phyloP scores from a whole-genome alignment of 2,329 filamentous ascomycete genomes.

The Microcyclospora pomicola region DNA sequence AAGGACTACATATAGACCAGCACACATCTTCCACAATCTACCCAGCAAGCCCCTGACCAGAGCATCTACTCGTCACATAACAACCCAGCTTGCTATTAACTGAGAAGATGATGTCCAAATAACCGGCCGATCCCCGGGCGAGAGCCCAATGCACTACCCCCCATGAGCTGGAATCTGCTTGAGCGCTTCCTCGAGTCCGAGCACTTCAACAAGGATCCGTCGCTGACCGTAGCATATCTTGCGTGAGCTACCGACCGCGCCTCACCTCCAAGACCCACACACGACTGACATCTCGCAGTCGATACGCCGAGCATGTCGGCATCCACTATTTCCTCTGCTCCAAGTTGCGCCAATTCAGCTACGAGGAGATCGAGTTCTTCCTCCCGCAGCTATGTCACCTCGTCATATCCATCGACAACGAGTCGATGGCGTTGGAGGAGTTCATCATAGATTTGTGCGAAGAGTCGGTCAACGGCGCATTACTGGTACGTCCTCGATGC shows the following conservation, averaged over 20 bases:
- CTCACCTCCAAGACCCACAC: neutral
- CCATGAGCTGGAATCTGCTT: constrained; percentile 64
- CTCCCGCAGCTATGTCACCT: constrained; percentile 74
- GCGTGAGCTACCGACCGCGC: constrained; percentile 45
- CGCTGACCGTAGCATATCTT: constrained; percentile 76
- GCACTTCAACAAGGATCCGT: constrained; percentile 84
- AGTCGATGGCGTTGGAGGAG: constrained; percentile 82
- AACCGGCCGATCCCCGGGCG: too few relatives aligned
- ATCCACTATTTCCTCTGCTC: constrained; percentile 82
- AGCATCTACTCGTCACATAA: too few relatives aligned
- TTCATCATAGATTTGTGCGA: constrained; percentile 77
- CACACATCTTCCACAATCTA: too few relatives aligned
- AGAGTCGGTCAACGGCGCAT: constrained; percentile 70
- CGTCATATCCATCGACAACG: constrained; percentile 76
- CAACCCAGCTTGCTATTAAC: too few relatives aligned
- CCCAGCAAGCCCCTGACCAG: too few relatives aligned
- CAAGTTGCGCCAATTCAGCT: constrained; percentile 77
- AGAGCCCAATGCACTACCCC: constrained; percentile 5
- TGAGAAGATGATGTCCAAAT: too few relatives aligned
- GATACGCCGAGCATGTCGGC: constrained; percentile 78
- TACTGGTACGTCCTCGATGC: constrained; percentile 47
- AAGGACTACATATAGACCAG: too few relatives aligned
- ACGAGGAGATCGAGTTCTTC: constrained; percentile 89
- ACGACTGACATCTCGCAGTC: constrained; percentile 36
- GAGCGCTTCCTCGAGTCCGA: constrained; percentile 86